Evolutionary conservation across 345 rosid species (phyloP).

Genomic region (Populus pruinosa): DNA sequence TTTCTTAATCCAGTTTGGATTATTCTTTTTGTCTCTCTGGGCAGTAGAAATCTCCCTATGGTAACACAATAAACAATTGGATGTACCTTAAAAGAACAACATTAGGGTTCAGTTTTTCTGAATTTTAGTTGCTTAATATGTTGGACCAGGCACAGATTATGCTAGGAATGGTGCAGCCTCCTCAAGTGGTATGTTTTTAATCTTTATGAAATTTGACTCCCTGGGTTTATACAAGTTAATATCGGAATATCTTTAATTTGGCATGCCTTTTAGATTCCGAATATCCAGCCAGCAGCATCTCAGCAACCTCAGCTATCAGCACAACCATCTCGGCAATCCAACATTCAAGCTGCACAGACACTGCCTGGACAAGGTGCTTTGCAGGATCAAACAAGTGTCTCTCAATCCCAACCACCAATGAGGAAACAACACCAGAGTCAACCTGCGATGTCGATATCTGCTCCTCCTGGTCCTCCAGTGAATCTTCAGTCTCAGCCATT

Average conservation of each 20-base stretch:
- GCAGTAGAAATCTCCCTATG: too few relatives aligned
- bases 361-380: slow-evolving; percentile 42
- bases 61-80: too few relatives aligned
- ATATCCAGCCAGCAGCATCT: slow-evolving; percentile 46
- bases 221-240: slow-evolving; percentile 9
- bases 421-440: slow-evolving; percentile 63
- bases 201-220: slow-evolving; percentile 11
- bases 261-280: slow-evolving; percentile 53
- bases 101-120: not conserved
- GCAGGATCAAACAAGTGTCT: slow-evolving; percentile 50
- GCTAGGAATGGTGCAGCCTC: slow-evolving; percentile 99
- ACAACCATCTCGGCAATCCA: slow-evolving; percentile 49
- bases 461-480: slow-evolving; percentile 44
- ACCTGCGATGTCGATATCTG: slow-evolving; percentile 42
- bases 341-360: slow-evolving; percentile 42
- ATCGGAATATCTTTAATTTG: slow-evolving; percentile 3
- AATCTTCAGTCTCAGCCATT: slow-evolving; percentile 60
- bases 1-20: too few relatives aligned
- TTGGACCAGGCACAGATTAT: slow-evolving; percentile 84
- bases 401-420: slow-evolving; percentile 45
- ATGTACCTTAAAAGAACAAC: too few relatives aligned
- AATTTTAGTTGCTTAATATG: slow-evolving; percentile 6
- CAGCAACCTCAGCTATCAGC: slow-evolving; percentile 61
- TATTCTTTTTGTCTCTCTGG: too few relatives aligned
- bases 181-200: slow-evolving; percentile 60